Evolutionary conservation across 139 green algal genomes (phyloP).

Genomic region (Chlamydomonas incerta): DNA sequence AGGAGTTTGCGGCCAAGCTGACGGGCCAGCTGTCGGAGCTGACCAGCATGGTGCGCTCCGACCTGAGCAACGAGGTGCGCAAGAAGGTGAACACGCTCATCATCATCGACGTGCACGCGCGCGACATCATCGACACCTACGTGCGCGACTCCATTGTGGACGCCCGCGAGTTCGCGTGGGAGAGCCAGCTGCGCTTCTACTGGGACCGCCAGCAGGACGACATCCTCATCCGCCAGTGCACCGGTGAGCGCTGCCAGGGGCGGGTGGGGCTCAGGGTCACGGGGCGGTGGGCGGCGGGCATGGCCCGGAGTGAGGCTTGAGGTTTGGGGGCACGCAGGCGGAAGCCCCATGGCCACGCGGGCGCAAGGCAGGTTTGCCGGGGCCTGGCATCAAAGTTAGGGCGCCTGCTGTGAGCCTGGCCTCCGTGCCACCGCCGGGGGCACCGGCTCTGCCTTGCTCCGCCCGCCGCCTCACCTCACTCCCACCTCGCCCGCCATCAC

Average conservation of each 20-base stretch:
- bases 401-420: no score
- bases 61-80: conserved; percentile 74
- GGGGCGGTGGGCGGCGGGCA: no score
- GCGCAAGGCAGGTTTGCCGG: no score
- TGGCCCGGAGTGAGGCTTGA: no score
- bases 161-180: conserved; percentile 88
- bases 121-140: conserved; percentile 90
- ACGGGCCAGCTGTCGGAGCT: conserved; percentile 83
- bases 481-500: neutral
- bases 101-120: conserved; percentile 90
- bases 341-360: no score
- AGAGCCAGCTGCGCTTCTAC: conserved; percentile 88
- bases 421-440: no score
- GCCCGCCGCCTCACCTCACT: no score
- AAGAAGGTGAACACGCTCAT: conserved; percentile 92
- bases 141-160: conserved; percentile 87
- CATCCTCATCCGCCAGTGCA: conserved; percentile 88
- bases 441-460: no score
- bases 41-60: conserved; percentile 82
- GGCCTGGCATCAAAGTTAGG: no score
- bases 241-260: conserved; percentile 14
- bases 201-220: conserved; percentile 83
- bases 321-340: no score
- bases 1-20: conserved; percentile 82
- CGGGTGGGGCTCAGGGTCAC: neutral